Percentiles rank a stretch among this genome's conserved stretches.
phyloP scores from a whole-genome alignment of 2,329 filamentous ascomycete species.

The Cladosporium sp. region DNA sequence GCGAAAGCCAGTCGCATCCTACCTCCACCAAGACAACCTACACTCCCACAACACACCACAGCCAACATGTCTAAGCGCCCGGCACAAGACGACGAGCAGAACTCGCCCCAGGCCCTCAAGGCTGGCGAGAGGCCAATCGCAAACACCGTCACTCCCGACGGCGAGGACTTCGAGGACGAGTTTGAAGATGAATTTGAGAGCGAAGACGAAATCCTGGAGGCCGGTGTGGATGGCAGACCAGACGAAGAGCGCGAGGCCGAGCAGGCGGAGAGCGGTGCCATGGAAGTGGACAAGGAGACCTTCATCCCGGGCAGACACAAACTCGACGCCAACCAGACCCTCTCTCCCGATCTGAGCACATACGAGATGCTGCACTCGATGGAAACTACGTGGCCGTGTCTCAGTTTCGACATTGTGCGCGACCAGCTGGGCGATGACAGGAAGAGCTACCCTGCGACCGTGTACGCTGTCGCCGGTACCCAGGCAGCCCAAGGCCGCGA shows the following conservation, averaged over 20 bases:
- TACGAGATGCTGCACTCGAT: constrained; percentile 97
- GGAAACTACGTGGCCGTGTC: constrained; percentile 91
- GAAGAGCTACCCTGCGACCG: constrained; percentile 88
- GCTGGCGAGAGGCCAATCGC: constrained; percentile 55
- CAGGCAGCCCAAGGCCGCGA: constrained; percentile 73
- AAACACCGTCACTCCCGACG: constrained; percentile 47
- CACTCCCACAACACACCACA: neutral
- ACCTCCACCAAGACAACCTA: no score
- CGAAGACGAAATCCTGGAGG: constrained; percentile 84
- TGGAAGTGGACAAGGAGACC: constrained; percentile 90
- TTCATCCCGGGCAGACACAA: constrained; percentile 95
- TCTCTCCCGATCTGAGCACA: constrained; percentile 86
- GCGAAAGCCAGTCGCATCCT: no score
- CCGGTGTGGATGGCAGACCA: constrained; percentile 85
- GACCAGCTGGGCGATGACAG: constrained; percentile 84
- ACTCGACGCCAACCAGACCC: constrained; percentile 81
- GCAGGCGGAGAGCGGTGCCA: constrained; percentile 69
- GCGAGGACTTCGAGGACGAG: constrained; percentile 84
- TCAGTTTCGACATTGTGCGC: constrained; percentile 88
- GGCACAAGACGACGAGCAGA: constrained; percentile 49
- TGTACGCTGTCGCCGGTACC: constrained; percentile 92
- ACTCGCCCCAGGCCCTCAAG: constrained; percentile 51
- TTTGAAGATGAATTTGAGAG: constrained; percentile 91
- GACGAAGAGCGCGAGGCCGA: constrained; percentile 91
- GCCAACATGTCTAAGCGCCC: constrained; percentile 56